A percentile compares a stretch with the other conserved stretches of the same genome.
These are phyloP conservation scores for Mycena vitilis DNA, from an alignment of 768 basidiomycete genomes.

Conservation along the genomic window DNA sequence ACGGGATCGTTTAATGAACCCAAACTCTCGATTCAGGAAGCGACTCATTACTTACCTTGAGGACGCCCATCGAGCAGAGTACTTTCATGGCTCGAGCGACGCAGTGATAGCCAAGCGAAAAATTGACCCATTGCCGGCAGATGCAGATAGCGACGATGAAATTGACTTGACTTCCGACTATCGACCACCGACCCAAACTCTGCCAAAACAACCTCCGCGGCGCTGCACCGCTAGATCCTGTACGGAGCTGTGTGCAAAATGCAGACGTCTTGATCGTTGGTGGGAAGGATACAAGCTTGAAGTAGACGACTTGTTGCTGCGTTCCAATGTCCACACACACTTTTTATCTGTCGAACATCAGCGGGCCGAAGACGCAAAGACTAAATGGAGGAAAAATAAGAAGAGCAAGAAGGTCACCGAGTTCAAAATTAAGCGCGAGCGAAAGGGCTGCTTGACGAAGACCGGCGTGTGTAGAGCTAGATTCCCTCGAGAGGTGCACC, in stretches of 20 bases:
- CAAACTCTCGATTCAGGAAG: no score
- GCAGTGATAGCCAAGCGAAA: no score
- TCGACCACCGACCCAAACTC: no score
- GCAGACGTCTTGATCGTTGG: slow-evolving; percentile 39
- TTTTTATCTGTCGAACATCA: background rate
- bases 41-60: no score
- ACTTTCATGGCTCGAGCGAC: no score
- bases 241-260: background rate
- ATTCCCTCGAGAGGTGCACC: no score
- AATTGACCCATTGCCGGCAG: no score
- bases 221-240: background rate
- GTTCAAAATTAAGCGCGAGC: background rate
- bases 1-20: no score
- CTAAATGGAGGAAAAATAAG: slow-evolving; percentile 6
- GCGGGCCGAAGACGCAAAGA: background rate
- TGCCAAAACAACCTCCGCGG: background rate
- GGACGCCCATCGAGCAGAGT: no score
- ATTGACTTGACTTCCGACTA: no score
- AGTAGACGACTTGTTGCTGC: slow-evolving; percentile 36
- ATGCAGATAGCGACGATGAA: no score
- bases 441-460: slow-evolving; percentile 23
- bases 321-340: slow-evolving; percentile 38
- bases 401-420: background rate
- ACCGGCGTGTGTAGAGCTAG: no score
- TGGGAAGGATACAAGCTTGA: slow-evolving; percentile 16